Percentiles rank a stretch among this genome's conserved stretches.
Conservation (phyloP, 2,329 filamentous ascomycete genomes). For the Phaeoacremonium minimum region DNA sequence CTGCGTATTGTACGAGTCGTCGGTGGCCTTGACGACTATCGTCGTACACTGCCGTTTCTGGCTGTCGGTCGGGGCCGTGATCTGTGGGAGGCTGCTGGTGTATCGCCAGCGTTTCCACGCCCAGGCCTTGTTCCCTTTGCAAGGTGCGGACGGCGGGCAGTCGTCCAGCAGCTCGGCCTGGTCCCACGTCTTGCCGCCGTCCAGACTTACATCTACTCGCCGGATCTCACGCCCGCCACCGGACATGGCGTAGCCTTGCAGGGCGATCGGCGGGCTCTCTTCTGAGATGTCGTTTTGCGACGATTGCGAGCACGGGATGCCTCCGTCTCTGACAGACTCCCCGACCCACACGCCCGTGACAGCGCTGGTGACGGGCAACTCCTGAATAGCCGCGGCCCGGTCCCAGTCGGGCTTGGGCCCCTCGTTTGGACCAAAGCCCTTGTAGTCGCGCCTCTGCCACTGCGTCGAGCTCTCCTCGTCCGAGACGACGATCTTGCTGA, state of each 20-base stretch:
- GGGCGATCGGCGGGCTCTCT: constrained; percentile 22
- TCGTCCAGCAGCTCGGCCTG: constrained; percentile 57
- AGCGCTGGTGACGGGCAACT: constrained; percentile 65
- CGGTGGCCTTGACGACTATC: constrained; percentile 61
- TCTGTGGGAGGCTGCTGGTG: constrained; percentile 32
- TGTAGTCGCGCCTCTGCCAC: constrained; percentile 66
- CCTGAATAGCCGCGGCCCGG: constrained; percentile 59
- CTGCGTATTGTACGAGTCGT: constrained; percentile 64
- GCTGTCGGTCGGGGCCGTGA: constrained; percentile 13
- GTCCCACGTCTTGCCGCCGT: constrained; percentile 60
- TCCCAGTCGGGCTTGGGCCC: constrained; percentile 56
- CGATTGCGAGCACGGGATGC: constrained; percentile 9
- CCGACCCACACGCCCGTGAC: constrained; percentile 49
- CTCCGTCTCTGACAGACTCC: constrained; percentile 20
- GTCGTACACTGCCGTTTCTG: constrained; percentile 35
- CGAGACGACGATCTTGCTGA: constrained; percentile 58
- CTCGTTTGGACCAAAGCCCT: constrained; percentile 63
- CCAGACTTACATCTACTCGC: constrained; percentile 63
- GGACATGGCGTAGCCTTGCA: constrained; percentile 64
- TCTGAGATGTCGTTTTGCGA: constrained; percentile 1
- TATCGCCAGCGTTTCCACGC: constrained; percentile 63
- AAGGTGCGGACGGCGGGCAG: constrained; percentile 21
- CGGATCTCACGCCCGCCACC: constrained; percentile 63
- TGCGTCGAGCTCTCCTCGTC: constrained; percentile 63
- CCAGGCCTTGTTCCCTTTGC: constrained; percentile 47